Evolutionary conservation across 129 eudicot species (phyloP).

Genomic region (Scalesia atractyloides): DNA sequence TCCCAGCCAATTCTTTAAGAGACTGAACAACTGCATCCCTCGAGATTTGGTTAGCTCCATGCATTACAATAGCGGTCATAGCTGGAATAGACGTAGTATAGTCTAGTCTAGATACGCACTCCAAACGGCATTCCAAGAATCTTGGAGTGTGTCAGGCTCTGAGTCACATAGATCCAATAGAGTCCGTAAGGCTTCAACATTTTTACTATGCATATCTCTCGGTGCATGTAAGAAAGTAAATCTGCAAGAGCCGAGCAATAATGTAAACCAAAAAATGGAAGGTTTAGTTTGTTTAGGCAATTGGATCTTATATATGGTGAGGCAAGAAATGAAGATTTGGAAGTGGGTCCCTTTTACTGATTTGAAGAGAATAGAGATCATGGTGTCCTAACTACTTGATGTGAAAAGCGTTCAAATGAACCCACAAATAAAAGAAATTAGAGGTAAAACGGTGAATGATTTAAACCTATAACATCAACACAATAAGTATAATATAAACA

Average conservation of each 20-base stretch:
- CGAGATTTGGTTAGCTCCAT: slow-evolving; percentile 78
- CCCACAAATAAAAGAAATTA: background rate
- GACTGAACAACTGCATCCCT: slow-evolving; percentile 76
- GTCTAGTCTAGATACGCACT: slow-evolving; percentile 89
- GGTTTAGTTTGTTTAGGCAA: background rate
- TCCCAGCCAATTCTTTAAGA: slow-evolving; percentile 82
- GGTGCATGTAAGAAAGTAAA: slow-evolving; percentile 87
- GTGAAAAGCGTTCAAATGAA: slow-evolving; percentile 13
- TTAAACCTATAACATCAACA: background rate
- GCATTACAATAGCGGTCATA: slow-evolving; percentile 73
- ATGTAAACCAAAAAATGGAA: background rate
- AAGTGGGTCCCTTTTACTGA: background rate
- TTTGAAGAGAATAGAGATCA: background rate
- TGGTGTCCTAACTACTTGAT: slow-evolving; percentile 13
- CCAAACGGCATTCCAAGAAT: slow-evolving; percentile 89
- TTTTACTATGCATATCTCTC: slow-evolving; percentile 78
- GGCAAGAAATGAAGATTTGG: background rate
- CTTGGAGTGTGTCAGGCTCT: slow-evolving; percentile 76
- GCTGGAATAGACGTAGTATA: slow-evolving; percentile 64
- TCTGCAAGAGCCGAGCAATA: slow-evolving; percentile 41
- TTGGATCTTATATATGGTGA: background rate
- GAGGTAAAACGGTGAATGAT: background rate
- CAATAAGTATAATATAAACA: background rate
- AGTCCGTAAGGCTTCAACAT: slow-evolving; percentile 88
- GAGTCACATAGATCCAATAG: slow-evolving; percentile 70